Evolutionary conservation across 1,139 yeast species (phyloP).

Genomic region (Pichia sp.): DNA sequence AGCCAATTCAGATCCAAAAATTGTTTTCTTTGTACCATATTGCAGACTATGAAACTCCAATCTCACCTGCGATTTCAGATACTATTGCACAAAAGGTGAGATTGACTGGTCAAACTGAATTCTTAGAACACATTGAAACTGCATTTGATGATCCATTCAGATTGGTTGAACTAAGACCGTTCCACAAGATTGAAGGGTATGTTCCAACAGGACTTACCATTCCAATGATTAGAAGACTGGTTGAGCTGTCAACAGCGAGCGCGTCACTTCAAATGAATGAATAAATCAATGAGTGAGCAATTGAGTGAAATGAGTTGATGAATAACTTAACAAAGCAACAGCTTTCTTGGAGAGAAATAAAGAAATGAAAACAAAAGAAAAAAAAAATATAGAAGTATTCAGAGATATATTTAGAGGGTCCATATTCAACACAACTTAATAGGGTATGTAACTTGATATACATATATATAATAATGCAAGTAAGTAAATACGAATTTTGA

Average conservation of each 20-base stretch:
- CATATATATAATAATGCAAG: too few relatives aligned
- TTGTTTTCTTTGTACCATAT: conserved; percentile 81
- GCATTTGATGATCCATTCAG: conserved; percentile 87
- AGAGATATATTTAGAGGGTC: too few relatives aligned
- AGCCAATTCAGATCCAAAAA: conserved; percentile 91
- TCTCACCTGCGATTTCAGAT: conserved; percentile 74
- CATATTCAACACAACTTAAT: too few relatives aligned
- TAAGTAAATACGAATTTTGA: too few relatives aligned
- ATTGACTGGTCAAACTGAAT: conserved; percentile 54
- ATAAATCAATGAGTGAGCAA: too few relatives aligned
- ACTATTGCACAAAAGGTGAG: conserved; percentile 82
- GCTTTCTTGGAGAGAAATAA: too few relatives aligned
- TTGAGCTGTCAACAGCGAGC: conserved; percentile 81
- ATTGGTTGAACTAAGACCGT: conserved; percentile 74
- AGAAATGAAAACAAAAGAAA: too few relatives aligned
- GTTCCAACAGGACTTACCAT: conserved; percentile 93
- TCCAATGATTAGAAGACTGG: conserved; percentile 81
- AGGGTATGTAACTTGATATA: too few relatives aligned
- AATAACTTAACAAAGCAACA: too few relatives aligned
- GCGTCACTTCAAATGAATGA: too few relatives aligned
- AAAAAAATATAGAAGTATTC: too few relatives aligned
- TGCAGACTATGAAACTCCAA: conserved; percentile 94
- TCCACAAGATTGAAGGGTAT: conserved; percentile 87
- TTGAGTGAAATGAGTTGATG: too few relatives aligned
- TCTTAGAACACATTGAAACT: conserved; percentile 66